Evolutionary conservation across 371 early-diverging fungal genomes (phyloP), one percentile per base, ranked within the genome.

Genomic region (Chytridium lagenaria): DNA sequence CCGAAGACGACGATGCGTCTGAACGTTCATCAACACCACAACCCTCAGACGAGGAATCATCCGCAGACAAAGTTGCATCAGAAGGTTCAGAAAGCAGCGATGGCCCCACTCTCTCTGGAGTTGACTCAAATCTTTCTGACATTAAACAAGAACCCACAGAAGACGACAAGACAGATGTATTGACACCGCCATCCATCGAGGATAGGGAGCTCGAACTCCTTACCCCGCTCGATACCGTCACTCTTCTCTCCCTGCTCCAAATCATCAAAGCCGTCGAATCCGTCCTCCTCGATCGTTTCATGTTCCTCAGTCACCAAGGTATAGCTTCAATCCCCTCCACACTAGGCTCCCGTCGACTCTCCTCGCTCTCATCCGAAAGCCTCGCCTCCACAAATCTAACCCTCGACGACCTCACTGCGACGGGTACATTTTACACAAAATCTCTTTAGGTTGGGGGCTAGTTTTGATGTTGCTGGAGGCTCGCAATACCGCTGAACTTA

Each of bases 401-500:
- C 26, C 57, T 63, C 30, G 30, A 23, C 15, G 67, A 66, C 44
- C 23, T 23, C 12, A 2, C 34, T 55, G 51, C 7, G 69, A 59
- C 39, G 55, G 50, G n/a, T 38, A 39, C 26, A 44, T 69, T 37
- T 36, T 69, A 23, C 69, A 69, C 36, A 69, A 57, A 22, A 59
- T 69, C 12, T 57, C 59, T 2, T 36, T 69, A 38, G 69, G 69
- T 12, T 69, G 69, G 69, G 69, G 69, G 1, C 15, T 69, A 1
- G 69, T 69, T 3, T 5, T 19, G 7, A 33, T 57, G 55, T 5
- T 69, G 34, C 23, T 69, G 34, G 69, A 69, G 40, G 31, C 59
- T 15, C 26, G 16, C n/a, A 22, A 31, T 34, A 59, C 44, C 22
- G 59, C 31, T 16, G 69, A 69, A n/a, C 59, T 69, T 19, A 2